These are phyloP conservation scores for Hypoxylon sp. DNA, from an alignment of 2,329 filamentous ascomycete genomes.

Conservation along the genomic window DNA sequence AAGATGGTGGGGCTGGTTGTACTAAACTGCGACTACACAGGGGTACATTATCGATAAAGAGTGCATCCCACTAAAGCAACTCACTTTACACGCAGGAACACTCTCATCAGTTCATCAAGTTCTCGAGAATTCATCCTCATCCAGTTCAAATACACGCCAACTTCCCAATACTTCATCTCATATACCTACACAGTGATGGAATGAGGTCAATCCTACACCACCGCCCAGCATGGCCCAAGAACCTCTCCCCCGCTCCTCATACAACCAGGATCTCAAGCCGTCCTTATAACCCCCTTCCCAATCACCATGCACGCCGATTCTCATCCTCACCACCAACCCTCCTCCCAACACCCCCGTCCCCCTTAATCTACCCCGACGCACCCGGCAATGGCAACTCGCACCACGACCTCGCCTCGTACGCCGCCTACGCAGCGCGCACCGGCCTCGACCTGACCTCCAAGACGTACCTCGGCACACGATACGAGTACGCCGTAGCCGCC, in stretches of 20 bases:
- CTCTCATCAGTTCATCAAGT: background rate
- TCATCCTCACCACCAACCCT: slow-evolving; percentile 28
- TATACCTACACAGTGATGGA: slow-evolving; percentile 28
- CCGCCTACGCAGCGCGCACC: slow-evolving; percentile 72
- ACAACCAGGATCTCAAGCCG: background rate
- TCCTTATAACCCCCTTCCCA: background rate
- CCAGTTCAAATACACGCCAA: background rate
- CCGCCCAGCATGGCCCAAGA: slow-evolving; percentile 25
- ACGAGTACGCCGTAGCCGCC: slow-evolving; percentile 78
- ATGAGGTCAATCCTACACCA: slow-evolving; percentile 37
- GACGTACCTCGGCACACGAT: slow-evolving; percentile 79
- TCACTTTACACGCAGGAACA: background rate
- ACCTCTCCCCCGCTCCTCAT: slow-evolving; percentile 5
- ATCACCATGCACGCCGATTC: slow-evolving; percentile 15
- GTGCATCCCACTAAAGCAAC: background rate
- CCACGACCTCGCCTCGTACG: slow-evolving; percentile 74
- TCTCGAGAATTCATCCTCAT: background rate
- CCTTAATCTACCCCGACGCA: slow-evolving; percentile 62
- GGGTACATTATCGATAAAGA: background rate
- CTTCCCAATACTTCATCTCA: background rate
- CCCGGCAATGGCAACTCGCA: slow-evolving; percentile 66
- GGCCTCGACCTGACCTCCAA: slow-evolving; percentile 70
- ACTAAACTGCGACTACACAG: too few relatives aligned
- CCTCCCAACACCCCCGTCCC: slow-evolving; percentile 29
- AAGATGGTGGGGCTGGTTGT: background rate